Evolutionary conservation across 768 basidiomycete genomes (phyloP), one percentile per base, ranked within the genome.

Genomic region (Tricholoma sp.): DNA sequence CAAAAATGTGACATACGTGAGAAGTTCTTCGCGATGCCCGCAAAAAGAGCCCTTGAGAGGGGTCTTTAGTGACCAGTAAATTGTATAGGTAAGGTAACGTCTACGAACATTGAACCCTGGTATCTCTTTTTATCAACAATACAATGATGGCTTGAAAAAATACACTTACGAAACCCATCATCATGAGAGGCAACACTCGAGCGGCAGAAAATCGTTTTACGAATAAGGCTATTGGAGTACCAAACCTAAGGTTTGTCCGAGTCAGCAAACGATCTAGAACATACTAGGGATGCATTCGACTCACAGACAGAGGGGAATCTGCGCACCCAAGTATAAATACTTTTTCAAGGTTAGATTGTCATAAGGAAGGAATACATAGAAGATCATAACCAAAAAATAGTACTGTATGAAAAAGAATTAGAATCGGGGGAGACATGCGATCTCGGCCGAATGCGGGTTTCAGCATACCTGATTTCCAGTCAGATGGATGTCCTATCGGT

Each of bases 201-300:
- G 78, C 77, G 28, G 79, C 77, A 53, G 76, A 76, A 55, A 63
- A 79, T 57, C 70, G 69, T 60, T 80, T 80, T 48, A 78, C 78
- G n/a, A 80, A 64, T 13, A 81, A 67, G 42, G 76, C 74, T 15
- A 80, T 74, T 0, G 80, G 79, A 10, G 79, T 80, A 1, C 79
- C 80, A 32, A 76, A 78, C 1, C 78, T 79, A 36, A 44, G 1
- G 47, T 10, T 18, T 56, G 44, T 28, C 37, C 36, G 32, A 9
- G 17, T 10, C 12, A 54, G 1, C 32, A 9, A 39, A n/a, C 24
- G 9, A 42, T 28, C 13, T 31, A 10, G 44, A 24, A 32, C 0
- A 18, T 9, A 33, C 18, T 37, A 31, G 44, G 45, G 10, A 15
- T n/a, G 24, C 4, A 24, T 4, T 24, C 24, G 33, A 44, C 73